phyloP scores from a whole-genome alignment of 192 early-diverging fungal species.

The Glomus cerebriforme region DNA sequence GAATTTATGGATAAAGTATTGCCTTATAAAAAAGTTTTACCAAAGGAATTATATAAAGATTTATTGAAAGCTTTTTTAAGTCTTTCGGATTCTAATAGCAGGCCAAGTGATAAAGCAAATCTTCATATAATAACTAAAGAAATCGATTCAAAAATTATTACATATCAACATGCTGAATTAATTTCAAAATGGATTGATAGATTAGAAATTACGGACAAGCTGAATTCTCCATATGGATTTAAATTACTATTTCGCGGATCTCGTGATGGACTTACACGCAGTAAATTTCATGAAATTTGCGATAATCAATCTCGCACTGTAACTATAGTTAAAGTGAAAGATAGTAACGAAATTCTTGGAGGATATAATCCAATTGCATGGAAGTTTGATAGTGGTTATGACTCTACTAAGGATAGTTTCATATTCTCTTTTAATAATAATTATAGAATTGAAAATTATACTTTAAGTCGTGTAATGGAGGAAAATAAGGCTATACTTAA shows the following conservation, averaged over 20 bases:
- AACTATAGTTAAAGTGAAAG: neutral
- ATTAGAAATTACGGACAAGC: neutral
- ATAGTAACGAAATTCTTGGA: constrained; percentile 1
- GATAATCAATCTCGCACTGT: neutral
- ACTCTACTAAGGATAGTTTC: neutral
- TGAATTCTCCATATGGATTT: neutral
- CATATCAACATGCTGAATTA: neutral
- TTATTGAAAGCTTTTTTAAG: neutral
- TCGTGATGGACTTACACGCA: neutral
- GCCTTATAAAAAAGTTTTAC: neutral
- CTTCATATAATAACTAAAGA: too few relatives aligned
- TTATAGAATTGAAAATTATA: neutral
- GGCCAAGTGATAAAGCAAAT: too few relatives aligned
- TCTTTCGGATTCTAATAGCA: too few relatives aligned
- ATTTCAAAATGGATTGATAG: neutral
- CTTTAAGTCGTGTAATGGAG: neutral
- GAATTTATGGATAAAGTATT: neutral
- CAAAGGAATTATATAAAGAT: neutral
- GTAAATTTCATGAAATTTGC: neutral
- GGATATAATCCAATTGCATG: constrained; percentile 17
- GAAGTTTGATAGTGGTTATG: neutral
- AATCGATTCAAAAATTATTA: neutral
- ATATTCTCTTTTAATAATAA: too few relatives aligned
- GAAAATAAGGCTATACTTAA: neutral
- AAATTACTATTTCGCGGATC: neutral